phyloP scores from a whole-genome alignment of 495 filamentous ascomycete species.

The Hypoxylon intermedium region DNA sequence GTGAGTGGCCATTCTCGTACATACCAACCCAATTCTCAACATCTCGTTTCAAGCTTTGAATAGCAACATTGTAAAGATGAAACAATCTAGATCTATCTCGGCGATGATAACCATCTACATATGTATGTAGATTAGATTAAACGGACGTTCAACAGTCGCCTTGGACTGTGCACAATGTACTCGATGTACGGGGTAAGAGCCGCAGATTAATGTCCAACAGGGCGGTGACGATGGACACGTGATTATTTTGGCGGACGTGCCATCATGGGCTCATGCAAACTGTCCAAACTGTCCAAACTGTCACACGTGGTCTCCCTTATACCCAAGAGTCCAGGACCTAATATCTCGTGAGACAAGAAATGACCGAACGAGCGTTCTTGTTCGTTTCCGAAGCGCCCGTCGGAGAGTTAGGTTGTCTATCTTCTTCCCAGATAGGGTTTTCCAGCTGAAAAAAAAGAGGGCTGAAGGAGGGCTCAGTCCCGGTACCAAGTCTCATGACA shows the following conservation, averaged over 20 bases:
- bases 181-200: conserved; percentile 12
- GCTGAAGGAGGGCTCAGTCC: conserved; percentile 21
- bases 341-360: conserved; percentile 29
- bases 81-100: conserved; percentile 28
- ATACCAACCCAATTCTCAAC: not conserved
- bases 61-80: conserved; percentile 14
- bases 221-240: conserved; percentile 16
- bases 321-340: not conserved
- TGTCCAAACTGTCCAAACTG: not conserved
- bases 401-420: not conserved
- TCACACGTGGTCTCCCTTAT: conserved; percentile 26
- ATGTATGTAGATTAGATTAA: too few relatives aligned
- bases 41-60: conserved; percentile 10
- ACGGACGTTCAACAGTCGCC: too few relatives aligned
- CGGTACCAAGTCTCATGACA: conserved; percentile 25
- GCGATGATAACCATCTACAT: conserved; percentile 11
- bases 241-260: not conserved
- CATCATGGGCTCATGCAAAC: conserved; percentile 15
- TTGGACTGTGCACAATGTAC: too few relatives aligned
- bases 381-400: conserved; percentile 14
- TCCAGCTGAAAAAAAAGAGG: conserved; percentile 31
- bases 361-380: conserved; percentile 8
- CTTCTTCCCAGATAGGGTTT: conserved; percentile 2
- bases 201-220: not conserved
- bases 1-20: too few relatives aligned